Base-by-base conservation (phyloP, 1,139 yeast genomes). In the Hemisphaericaspora subhashii region DNA sequence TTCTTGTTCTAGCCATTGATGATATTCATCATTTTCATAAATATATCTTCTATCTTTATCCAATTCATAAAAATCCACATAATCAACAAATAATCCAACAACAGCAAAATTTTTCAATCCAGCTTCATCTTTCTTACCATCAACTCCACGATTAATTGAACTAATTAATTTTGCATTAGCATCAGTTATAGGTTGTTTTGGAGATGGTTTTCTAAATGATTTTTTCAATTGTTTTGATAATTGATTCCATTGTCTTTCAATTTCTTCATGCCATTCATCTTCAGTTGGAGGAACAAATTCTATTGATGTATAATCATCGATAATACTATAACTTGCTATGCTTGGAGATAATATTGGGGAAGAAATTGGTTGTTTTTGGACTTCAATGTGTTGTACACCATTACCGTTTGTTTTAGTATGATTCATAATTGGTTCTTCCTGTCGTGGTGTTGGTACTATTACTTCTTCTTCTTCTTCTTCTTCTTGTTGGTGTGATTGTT, bases 111-210 rank as follows among this genome's bases (percentile, higher is more conserved):
- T 81, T 53, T 77, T 81, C 42, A 76, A 67, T 1, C 94, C 95
- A 25, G 76, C 74, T 21, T 62, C 81, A 37, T 80, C 87, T 53
- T 81, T 77, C 37, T 81, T 74, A 7, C 95, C 96, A 59, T 87
- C 95, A 11, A 86, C 95, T 5, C 95, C 94, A 48, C 95, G 72
- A 36, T 78, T 71, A 37, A 87, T 83, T 39, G 85, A 77, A 58
- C 87, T 95, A 31, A 87, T 64, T 42, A 68, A 57, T 52, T 77
- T 77, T 30, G 71, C 70, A 41, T 75, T 76, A 26, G 77, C 82
- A n/a, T 68, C 71, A n/a, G 77, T 74, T 57, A 86, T 57, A 17
- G 65, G 62, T 1, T 79, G 64, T 16, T 83, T 83, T 1, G 95
- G 95, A 1, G 73, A 61, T 1, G 95, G 95, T 50, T 80, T 82